These are phyloP conservation scores for Colletotrichum agaves DNA, from an alignment of 2,329 filamentous ascomycete species.

Conservation along the genomic window DNA sequence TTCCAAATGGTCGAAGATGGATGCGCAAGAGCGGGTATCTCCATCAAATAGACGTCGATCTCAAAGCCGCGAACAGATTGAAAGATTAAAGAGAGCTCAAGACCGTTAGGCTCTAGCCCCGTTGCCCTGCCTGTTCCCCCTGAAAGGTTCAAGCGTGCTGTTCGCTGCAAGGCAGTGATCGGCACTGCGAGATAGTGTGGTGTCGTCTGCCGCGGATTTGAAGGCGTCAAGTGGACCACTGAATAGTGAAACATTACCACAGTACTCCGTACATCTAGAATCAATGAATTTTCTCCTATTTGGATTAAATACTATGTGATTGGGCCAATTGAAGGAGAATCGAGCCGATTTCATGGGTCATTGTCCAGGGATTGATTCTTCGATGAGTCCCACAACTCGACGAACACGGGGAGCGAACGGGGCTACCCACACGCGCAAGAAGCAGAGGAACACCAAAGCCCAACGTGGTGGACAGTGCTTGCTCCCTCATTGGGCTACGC, in stretches of 20 bases:
- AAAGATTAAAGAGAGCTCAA: conserved; percentile 4
- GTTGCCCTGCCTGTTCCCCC: background rate
- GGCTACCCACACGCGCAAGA: conserved; percentile 5
- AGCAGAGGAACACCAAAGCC: background rate
- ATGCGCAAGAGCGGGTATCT: conserved; percentile 14
- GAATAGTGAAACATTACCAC: conserved; percentile 14
- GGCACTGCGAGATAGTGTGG: background rate
- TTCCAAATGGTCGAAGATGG: conserved; percentile 16
- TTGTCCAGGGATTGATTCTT: background rate
- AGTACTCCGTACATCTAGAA: too few species aligned
- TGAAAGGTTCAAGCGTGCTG: conserved; percentile 31
- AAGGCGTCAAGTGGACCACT: conserved; percentile 24
- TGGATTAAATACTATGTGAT: background rate
- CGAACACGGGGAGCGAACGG: conserved; percentile 1
- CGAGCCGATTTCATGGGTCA: conserved; percentile 4
- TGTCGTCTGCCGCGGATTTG: background rate
- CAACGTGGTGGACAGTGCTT: conserved; percentile 4
- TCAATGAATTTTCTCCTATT: background rate
- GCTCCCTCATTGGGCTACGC: background rate
- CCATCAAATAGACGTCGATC: conserved; percentile 19
- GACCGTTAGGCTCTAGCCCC: conserved; percentile 18
- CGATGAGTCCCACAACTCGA: background rate
- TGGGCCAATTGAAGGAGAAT: background rate
- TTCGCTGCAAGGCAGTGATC: conserved; percentile 17
- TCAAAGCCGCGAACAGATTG: background rate